Percentiles rank a stretch among this genome's conserved stretches.
phyloP scores from a whole-genome alignment of 805 yeast species.

The Sugiyamaella boreocaroliniensis region DNA sequence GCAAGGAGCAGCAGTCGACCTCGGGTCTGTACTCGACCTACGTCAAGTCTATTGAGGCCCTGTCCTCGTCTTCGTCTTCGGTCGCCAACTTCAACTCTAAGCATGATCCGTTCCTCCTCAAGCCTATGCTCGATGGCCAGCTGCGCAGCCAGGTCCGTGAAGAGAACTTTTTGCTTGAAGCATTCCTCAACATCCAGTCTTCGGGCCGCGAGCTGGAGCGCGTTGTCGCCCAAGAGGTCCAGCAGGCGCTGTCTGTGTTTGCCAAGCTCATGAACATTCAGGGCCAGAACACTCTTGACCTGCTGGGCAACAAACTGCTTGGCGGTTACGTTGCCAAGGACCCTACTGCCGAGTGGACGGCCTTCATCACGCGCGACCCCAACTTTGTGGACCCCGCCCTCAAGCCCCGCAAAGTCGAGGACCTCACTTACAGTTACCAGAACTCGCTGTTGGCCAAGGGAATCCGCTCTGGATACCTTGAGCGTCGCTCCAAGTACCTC shows the following conservation, averaged over 20 bases:
- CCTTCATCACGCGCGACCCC: conserved; percentile 65
- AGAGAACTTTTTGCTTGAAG: conserved; percentile 83
- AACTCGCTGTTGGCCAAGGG: conserved; percentile 61
- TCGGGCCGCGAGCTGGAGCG: conserved; percentile 85
- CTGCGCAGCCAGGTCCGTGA: conserved; percentile 71
- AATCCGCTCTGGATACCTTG: conserved; percentile 73
- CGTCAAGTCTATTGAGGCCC: conserved; percentile 55
- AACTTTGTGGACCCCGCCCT: conserved; percentile 60
- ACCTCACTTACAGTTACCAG: conserved; percentile 60
- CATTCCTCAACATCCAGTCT: conserved; percentile 75
- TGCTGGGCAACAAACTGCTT: conserved; percentile 63
- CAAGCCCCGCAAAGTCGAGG: conserved; percentile 55
- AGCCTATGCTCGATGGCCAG: conserved; percentile 65
- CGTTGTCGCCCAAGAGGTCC: conserved; percentile 80
- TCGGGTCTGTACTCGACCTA: conserved; percentile 49
- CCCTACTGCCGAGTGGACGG: conserved; percentile 82
- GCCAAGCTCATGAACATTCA: conserved; percentile 53
- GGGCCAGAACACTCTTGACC: conserved; percentile 29
- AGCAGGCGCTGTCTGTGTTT: conserved; percentile 68
- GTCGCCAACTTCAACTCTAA: conserved; percentile 41
- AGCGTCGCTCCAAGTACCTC: conserved; percentile 83
- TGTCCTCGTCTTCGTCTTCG: conserved; percentile 39
- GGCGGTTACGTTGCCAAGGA: conserved; percentile 73
- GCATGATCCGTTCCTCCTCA: conserved; percentile 78
- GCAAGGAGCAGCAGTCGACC: conserved; percentile 61